A percentile compares a stretch with the other conserved stretches of the same genome.
Conservation (phyloP, 192 early-diverging fungal genomes). For the Coemansia sp. region DNA sequence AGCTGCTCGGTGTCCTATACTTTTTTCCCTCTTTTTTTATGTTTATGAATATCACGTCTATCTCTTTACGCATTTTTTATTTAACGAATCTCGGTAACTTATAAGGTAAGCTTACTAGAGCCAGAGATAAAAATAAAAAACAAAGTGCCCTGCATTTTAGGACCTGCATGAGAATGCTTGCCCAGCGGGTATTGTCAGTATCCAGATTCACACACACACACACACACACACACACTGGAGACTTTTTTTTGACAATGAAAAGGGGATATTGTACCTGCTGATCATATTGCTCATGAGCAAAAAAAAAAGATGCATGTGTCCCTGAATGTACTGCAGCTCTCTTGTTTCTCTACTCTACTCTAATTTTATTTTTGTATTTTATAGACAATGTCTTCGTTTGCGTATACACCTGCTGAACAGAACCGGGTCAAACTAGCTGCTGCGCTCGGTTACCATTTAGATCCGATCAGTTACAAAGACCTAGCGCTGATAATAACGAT, state of each 20-base stretch:
- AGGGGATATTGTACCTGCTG: neutral
- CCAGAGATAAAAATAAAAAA: neutral
- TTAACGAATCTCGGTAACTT: neutral
- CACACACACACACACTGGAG: neutral
- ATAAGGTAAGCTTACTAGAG: neutral
- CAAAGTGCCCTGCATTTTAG: neutral
- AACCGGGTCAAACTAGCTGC: constrained; percentile 26
- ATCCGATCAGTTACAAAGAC: constrained; percentile 35
- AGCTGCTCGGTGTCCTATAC: neutral
- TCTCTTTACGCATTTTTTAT: neutral
- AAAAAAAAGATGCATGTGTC: neutral
- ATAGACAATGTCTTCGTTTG: constrained; percentile 29
- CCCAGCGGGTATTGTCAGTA: neutral
- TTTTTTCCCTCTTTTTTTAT: neutral
- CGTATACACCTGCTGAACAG: constrained; percentile 30
- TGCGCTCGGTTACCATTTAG: constrained; percentile 29
- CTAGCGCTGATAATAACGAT: constrained; percentile 30
- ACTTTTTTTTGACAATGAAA: neutral
- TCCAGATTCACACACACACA: neutral
- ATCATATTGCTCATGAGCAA: constrained; percentile 2
- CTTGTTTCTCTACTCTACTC: neutral
- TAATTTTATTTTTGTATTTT: neutral
- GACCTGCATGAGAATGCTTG: neutral
- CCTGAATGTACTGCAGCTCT: neutral
- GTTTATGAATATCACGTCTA: constrained; percentile 2